A percentile compares a stretch with the other conserved stretches of the same genome.
Evolutionary conservation across 2,329 filamentous ascomycete genomes (phyloP).

Genomic region (Trichoderma sp.): DNA sequence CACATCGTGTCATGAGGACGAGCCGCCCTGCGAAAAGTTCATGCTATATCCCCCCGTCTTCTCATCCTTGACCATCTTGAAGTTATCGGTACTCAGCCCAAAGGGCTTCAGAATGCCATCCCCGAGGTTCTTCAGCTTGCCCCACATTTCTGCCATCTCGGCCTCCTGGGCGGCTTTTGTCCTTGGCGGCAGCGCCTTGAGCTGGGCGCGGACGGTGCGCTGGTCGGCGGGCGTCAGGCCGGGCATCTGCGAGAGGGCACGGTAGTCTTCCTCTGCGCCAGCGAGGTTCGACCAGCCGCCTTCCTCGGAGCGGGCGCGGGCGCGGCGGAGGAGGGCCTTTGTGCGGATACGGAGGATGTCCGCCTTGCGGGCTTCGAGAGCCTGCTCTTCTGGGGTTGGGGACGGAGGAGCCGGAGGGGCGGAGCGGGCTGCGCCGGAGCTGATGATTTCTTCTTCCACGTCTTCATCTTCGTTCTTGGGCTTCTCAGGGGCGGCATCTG

Average conservation of each 20-base stretch:
- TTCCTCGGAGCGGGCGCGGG: conserved; percentile 69
- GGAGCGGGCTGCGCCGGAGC: conserved; percentile 57
- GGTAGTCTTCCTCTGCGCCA: conserved; percentile 80
- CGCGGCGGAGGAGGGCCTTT: conserved; percentile 81
- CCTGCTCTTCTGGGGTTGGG: conserved; percentile 26
- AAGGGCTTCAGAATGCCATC: conserved; percentile 93
- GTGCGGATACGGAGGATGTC: conserved; percentile 76
- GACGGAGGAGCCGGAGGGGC: conserved; percentile 42
- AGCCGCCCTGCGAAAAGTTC: conserved; percentile 66
- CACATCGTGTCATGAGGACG: conserved; percentile 23
- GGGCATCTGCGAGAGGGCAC: conserved; percentile 59
- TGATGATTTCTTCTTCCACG: conserved; percentile 61
- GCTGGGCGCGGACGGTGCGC: conserved; percentile 66
- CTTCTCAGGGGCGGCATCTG: conserved; percentile 37
- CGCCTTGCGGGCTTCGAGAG: conserved; percentile 41
- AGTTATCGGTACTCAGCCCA: conserved; percentile 90
- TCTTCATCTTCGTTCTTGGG: conserved; percentile 49
- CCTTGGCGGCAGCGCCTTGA: conserved; percentile 65
- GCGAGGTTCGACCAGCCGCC: conserved; percentile 80
- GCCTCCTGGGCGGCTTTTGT: conserved; percentile 79
- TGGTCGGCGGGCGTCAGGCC: conserved; percentile 64
- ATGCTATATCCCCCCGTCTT: conserved; percentile 90
- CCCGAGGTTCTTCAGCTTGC: conserved; percentile 87
- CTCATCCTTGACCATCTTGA: conserved; percentile 90
- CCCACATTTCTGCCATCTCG: conserved; percentile 97